Percentiles rank a stretch among this genome's conserved stretches.
Conservation (phyloP, 306 rosid genomes). For the Corylus avellana region DNA sequence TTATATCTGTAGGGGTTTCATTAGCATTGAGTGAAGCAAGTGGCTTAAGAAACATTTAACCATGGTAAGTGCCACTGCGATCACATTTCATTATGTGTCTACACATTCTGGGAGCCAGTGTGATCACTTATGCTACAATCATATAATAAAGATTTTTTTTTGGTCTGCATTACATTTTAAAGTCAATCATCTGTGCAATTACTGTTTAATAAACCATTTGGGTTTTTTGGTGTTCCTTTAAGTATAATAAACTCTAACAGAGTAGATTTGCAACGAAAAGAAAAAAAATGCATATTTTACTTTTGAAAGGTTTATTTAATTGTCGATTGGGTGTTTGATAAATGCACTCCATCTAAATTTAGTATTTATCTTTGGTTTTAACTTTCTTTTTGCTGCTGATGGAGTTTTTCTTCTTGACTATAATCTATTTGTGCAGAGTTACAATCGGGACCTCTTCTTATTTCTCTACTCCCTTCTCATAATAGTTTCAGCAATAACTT, state of each 20-base stretch:
- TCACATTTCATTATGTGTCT: neutral
- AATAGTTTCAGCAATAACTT: conserved; percentile 80
- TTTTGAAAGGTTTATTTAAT: neutral
- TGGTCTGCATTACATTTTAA: neutral
- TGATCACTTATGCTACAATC: neutral
- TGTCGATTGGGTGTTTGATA: neutral
- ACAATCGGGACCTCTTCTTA: conserved; percentile 87
- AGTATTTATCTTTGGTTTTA: conserved; percentile 2
- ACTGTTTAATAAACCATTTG: neutral
- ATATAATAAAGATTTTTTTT: neutral
- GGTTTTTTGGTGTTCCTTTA: neutral
- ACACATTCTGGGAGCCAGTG: neutral
- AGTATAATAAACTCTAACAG: neutral
- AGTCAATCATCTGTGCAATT: neutral
- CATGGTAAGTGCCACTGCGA: neutral
- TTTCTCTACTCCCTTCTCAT: conserved; percentile 89
- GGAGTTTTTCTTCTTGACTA: conserved; percentile 16
- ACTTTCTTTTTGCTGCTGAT: conserved; percentile 10
- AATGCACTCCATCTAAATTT: neutral
- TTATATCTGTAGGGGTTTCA: conserved; percentile 11
- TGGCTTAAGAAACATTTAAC: neutral
- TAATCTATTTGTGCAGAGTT: conserved; percentile 68
- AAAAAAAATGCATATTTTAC: neutral
- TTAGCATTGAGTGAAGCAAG: conserved; percentile 15
- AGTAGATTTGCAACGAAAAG: neutral